Evolutionary conservation across 2,329 filamentous ascomycete species (phyloP), one percentile per base, ranked within the genome.

Genomic region (Aureobasidium lini): DNA sequence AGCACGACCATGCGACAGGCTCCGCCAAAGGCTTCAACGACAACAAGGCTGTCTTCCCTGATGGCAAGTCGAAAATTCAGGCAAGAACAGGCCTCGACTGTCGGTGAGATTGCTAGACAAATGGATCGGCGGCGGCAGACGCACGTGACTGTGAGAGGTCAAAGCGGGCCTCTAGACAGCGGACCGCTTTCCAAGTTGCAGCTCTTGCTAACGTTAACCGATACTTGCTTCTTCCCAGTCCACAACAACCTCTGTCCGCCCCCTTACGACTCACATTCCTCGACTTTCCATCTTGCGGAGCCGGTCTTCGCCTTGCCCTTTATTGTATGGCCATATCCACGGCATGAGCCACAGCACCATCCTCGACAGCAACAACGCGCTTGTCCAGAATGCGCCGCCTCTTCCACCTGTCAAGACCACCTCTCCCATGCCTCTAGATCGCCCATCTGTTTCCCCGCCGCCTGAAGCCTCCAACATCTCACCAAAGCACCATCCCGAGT

Each of bases 281-380:
- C 52, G 15, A 13, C 2, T 11, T 18, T 18, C 18, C 54, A 48
- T 15, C 43, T 13, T 48, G 54, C 54, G 54, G 34, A 57, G 54
- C 54, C 37, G 54, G 54, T 40, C 54, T 57, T 57, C 54, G 54
- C 54, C 9, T 39, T 47, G 43, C 34, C 8, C 42, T 48, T 40
- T 40, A 48, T 57, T 57, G 43, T 43, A 57, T 57, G 54, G 54
- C 43, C 43, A 57, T 57, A 57, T 57, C n/a, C 54, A 32, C 54
- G 54, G 54, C 43, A 57, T 57, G 54, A 57, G 54, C 54, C 54
- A 57, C 54, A 57, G 54, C 54, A 57, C 34, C 43, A 32, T 39
- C 43, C n/a, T 43, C 54, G 54, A 47, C 54, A 48, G 54, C 42
- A 57, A 57, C 43, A 57, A 47, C 54, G 54, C 54, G 54, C 54